phyloP scores from a whole-genome alignment of 2,329 filamentous ascomycete genomes.

The Pestalotiopsis sp. region DNA sequence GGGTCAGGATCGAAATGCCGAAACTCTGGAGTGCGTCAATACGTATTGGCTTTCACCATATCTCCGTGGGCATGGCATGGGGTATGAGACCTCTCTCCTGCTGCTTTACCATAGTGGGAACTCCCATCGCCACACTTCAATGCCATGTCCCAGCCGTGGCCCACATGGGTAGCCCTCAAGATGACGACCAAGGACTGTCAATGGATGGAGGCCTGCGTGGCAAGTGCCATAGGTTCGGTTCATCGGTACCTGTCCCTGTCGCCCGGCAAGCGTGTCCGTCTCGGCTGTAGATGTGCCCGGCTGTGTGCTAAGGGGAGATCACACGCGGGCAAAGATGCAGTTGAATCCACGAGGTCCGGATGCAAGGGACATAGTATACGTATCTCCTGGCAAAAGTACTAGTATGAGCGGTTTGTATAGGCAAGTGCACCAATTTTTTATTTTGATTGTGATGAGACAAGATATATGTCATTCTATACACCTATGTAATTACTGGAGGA shows the following conservation, averaged over 20 bases:
- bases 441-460: not conserved
- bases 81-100: not conserved
- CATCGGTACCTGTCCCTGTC: too few relatives aligned
- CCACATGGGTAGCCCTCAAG: not conserved
- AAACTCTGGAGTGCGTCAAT: too few relatives aligned
- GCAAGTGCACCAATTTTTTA: not conserved
- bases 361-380: not conserved
- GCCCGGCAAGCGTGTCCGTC: too few relatives aligned
- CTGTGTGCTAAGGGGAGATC: too few relatives aligned
- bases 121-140: not conserved
- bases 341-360: too few relatives aligned
- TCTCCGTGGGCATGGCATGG: not conserved
- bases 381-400: not conserved
- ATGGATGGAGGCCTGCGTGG: not conserved
- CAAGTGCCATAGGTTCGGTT: too few relatives aligned
- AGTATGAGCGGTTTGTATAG: not conserved
- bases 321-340: too few relatives aligned
- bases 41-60: not conserved
- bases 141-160: not conserved
- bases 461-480: not conserved
- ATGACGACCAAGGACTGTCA: not conserved
- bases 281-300: too few relatives aligned
- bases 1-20: too few relatives aligned
- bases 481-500: not conserved
- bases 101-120: not conserved